phyloP scores from a whole-genome alignment of 805 yeast species.

The Pichia occidentalis region DNA sequence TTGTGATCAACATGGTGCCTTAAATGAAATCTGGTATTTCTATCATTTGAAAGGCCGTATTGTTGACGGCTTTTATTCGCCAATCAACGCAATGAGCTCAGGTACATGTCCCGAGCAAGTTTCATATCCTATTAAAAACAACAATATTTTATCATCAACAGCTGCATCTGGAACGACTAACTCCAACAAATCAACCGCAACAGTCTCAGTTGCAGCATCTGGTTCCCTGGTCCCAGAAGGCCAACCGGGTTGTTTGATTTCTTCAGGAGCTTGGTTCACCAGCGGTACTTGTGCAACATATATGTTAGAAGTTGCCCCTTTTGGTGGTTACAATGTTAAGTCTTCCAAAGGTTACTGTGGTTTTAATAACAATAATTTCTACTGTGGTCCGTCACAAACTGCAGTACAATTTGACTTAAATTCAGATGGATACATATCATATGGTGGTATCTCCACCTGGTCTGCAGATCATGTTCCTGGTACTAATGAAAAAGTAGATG shows the following conservation, averaged over 20 bases:
- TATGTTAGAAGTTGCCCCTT: constrained; percentile 46
- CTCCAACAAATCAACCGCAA: too few species aligned
- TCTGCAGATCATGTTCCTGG: constrained; percentile 41
- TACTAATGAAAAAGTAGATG: constrained; percentile 9
- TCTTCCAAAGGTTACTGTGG: constrained; percentile 75
- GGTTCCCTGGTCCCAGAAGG: constrained; percentile 50
- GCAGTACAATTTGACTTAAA: constrained; percentile 1
- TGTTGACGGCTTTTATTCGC: constrained; percentile 53
- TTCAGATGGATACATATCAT: constrained; percentile 32
- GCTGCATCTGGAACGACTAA: constrained; percentile 28
- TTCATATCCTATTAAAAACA: constrained; percentile 66
- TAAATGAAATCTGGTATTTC: constrained; percentile 74
- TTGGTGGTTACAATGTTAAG: constrained; percentile 63
- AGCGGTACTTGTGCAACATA: constrained; percentile 82
- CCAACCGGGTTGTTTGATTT: constrained; percentile 69
- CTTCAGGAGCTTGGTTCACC: constrained; percentile 77
- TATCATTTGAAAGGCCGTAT: constrained; percentile 69
- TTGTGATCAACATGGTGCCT: constrained; percentile 46
- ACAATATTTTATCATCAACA: constrained; percentile 21
- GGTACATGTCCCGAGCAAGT: constrained; percentile 64
- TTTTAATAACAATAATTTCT: constrained; percentile 25
- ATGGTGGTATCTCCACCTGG: constrained; percentile 60
- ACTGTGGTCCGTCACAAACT: background rate
- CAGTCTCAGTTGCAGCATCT: too few species aligned
- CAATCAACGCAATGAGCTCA: constrained; percentile 49